Conservation (phyloP, 805 yeast species). For the Gaillardinia entomophila region DNA sequence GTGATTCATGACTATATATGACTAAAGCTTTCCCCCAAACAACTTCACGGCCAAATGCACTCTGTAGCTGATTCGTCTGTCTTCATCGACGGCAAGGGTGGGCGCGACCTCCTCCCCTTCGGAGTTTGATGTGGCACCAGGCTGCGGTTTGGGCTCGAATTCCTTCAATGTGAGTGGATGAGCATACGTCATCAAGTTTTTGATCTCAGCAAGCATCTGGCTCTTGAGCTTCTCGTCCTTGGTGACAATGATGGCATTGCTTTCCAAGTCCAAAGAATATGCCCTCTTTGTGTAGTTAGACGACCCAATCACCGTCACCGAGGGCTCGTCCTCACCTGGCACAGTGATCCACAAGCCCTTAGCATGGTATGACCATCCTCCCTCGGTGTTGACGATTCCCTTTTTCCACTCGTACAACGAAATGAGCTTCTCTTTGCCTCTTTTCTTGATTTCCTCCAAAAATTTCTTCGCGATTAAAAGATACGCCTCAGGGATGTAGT, state of each 20-base stretch:
- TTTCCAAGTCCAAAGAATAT: conserved; percentile 80
- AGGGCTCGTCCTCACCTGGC: conserved; percentile 55
- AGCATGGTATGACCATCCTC: conserved; percentile 98
- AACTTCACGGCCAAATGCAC: conserved; percentile 64
- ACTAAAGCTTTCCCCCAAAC: conserved; percentile 49
- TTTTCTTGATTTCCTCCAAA: conserved; percentile 42
- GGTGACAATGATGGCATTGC: conserved; percentile 78
- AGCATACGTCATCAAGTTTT: conserved; percentile 51
- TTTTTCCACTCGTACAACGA: conserved; percentile 76
- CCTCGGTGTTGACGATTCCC: conserved; percentile 73
- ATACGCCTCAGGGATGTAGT: conserved; percentile 82
- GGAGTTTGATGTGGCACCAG: background rate
- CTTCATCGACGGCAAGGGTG: conserved; percentile 39
- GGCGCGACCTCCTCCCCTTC: conserved; percentile 1
- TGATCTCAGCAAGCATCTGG: conserved; percentile 58
- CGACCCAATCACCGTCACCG: conserved; percentile 80
- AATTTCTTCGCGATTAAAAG: conserved; percentile 68
- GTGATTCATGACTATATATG: too few relatives aligned
- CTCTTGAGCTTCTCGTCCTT: conserved; percentile 52
- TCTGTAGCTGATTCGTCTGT: conserved; percentile 55
- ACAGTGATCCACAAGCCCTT: conserved; percentile 84
- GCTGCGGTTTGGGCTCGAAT: conserved; percentile 37
- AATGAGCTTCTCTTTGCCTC: conserved; percentile 41
- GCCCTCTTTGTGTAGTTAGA: conserved; percentile 92
- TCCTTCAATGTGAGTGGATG: conserved; percentile 50